Conservation (phyloP, 75 land plant species). For the Selaginella tamariscina region DNA sequence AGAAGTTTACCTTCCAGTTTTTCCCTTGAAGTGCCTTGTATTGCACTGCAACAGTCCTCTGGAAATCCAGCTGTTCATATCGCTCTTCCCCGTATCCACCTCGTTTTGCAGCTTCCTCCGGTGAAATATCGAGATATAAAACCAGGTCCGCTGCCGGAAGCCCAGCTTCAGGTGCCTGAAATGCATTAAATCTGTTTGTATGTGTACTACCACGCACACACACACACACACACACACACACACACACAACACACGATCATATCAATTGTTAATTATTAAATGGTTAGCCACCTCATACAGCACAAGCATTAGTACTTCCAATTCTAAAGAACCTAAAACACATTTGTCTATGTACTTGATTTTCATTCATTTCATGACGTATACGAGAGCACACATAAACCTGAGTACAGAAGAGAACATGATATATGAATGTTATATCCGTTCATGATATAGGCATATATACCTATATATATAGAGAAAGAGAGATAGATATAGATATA, state of each 20-base stretch:
- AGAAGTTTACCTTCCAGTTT: slow-evolving; percentile 55
- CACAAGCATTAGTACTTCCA: too few species aligned
- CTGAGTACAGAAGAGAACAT: neutral
- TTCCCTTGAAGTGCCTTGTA: slow-evolving; percentile 40
- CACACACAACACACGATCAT: too few species aligned
- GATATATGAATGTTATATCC: too few species aligned
- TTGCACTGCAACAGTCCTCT: slow-evolving; percentile 49
- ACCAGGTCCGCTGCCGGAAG: slow-evolving; percentile 82
- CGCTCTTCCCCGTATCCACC: slow-evolving; percentile 91
- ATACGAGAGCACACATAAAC: neutral
- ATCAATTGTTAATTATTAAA: too few species aligned
- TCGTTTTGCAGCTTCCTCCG: slow-evolving; percentile 87
- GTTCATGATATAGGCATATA: too few species aligned
- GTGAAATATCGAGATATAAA: slow-evolving; percentile 65
- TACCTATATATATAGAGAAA: too few species aligned
- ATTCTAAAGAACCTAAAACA: too few species aligned
- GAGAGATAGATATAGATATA: too few species aligned
- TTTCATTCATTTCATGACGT: too few species aligned
- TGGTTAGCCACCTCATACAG: too few species aligned
- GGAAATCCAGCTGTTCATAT: slow-evolving; percentile 85
- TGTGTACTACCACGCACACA: neutral
- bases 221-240: too few species aligned
- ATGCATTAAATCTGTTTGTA: neutral
- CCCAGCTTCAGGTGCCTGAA: slow-evolving; percentile 78
- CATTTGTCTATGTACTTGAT: too few species aligned